Evolutionary conservation across 495 filamentous ascomycete genomes (phyloP).

Genomic region (Penicillium simplicissimum): DNA sequence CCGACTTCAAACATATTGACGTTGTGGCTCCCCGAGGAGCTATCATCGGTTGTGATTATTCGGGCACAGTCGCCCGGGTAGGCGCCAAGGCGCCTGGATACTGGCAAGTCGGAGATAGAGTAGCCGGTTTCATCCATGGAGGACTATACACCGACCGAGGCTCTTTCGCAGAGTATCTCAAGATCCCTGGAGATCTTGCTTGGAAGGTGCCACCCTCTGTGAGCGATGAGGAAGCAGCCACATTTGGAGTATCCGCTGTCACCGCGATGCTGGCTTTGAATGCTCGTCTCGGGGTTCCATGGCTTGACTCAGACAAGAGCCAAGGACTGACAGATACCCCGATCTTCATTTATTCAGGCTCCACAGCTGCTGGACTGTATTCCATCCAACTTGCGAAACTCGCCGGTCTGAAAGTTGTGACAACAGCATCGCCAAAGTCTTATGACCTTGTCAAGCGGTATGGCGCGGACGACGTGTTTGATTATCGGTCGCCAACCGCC

Average conservation of each 20-base stretch:
- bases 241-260: conserved; percentile 50
- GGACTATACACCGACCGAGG: conserved; percentile 23
- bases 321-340: conserved; percentile 1
- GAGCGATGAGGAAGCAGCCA: conserved; percentile 48
- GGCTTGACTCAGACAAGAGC: background rate
- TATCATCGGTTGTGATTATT: conserved; percentile 55
- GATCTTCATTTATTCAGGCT: conserved; percentile 15
- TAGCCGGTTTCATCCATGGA: conserved; percentile 26
- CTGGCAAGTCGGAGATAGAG: conserved; percentile 39
- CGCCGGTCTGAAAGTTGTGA: conserved; percentile 7
- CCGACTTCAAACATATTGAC: conserved; percentile 55
- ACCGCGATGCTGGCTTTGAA: conserved; percentile 28
- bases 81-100: background rate
- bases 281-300: conserved; percentile 1
- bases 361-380: conserved; percentile 6
- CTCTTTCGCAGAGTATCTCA: conserved; percentile 49
- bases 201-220: conserved; percentile 52
- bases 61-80: conserved; percentile 50
- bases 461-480: conserved; percentile 38
- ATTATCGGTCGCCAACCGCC: conserved; percentile 29
- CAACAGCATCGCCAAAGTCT: conserved; percentile 23
- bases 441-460: conserved; percentile 34
- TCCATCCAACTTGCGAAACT: conserved; percentile 11
- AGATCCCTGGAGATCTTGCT: conserved; percentile 47
- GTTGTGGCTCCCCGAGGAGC: conserved; percentile 21